Conservation (phyloP, 371 early-diverging fungal genomes). For the Zopfochytrium polystomum region DNA sequence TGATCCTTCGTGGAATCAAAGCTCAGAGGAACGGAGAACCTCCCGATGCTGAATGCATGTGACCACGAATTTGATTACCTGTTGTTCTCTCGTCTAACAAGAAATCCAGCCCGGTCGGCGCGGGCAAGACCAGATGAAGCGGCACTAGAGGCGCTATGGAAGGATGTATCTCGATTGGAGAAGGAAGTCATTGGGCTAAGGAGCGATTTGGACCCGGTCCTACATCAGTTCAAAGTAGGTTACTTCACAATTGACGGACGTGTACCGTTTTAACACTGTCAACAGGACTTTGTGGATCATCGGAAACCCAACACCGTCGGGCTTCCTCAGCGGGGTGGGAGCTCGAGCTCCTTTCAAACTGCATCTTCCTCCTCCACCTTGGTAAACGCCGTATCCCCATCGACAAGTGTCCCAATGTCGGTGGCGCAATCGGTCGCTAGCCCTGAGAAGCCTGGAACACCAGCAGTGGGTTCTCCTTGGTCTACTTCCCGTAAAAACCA, state of each 20-base stretch:
- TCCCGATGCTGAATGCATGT: background rate
- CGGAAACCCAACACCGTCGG: background rate
- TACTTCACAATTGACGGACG: no score
- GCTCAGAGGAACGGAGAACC: slow-evolving; percentile 40
- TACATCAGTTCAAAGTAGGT: background rate
- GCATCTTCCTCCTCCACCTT: no score
- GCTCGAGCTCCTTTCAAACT: no score
- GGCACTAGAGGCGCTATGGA: background rate
- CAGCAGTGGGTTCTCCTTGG: no score
- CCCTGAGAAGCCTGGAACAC: no score
- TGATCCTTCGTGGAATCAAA: slow-evolving; percentile 78
- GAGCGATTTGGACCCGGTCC: background rate
- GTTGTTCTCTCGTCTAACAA: background rate
- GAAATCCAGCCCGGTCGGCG: no score
- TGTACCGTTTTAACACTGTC: no score
- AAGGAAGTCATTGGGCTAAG: background rate
- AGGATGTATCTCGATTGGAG: slow-evolving; percentile 1
- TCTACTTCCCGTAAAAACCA: no score
- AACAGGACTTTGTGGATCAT: background rate
- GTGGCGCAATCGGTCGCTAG: no score
- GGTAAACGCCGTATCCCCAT: no score
- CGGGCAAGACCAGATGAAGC: background rate
- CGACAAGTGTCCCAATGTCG: no score
- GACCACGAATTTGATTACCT: background rate
- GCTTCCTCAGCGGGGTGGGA: no score